phyloP scores from a whole-genome alignment of 768 basidiomycete species.

The Lepiota venenata region DNA sequence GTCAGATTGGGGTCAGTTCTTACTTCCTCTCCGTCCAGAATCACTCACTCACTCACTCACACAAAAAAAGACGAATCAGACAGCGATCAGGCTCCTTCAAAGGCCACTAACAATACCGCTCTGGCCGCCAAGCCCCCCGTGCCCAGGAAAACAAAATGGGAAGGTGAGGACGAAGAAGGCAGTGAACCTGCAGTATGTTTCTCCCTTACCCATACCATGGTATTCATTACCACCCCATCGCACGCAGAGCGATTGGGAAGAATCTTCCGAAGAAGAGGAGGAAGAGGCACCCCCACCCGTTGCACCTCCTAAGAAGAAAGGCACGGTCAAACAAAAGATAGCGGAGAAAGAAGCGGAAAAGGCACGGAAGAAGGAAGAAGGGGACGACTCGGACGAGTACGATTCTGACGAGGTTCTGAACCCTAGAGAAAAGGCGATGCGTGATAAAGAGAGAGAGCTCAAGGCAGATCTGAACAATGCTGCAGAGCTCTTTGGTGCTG shows the following conservation, averaged over 20 bases:
- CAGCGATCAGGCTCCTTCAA: conserved; percentile 28
- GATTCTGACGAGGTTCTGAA: conserved; percentile 76
- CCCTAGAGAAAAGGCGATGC: conserved; percentile 71
- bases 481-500: conserved; percentile 73
- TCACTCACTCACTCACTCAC: neutral
- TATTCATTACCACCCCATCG: neutral
- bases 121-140: conserved; percentile 18
- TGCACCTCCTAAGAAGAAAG: conserved; percentile 87
- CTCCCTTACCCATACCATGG: neutral
- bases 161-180: conserved; percentile 89
- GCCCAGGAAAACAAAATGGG: conserved; percentile 66
- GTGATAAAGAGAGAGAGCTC: conserved; percentile 79
- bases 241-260: conserved; percentile 90
- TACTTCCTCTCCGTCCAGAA: neutral
- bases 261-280: conserved; percentile 42
- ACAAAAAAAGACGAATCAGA: conserved; percentile 32
- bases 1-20: conserved; percentile 36
- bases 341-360: conserved; percentile 88
- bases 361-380: conserved; percentile 43
- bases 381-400: conserved; percentile 49
- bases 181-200: conserved; percentile 69
- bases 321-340: conserved; percentile 85
- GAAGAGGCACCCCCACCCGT: conserved; percentile 48
- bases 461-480: conserved; percentile 87
- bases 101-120: conserved; percentile 16